These are phyloP conservation scores for Boletus bicolor DNA, from an alignment of 768 basidiomycete species.

Conservation along the genomic window DNA sequence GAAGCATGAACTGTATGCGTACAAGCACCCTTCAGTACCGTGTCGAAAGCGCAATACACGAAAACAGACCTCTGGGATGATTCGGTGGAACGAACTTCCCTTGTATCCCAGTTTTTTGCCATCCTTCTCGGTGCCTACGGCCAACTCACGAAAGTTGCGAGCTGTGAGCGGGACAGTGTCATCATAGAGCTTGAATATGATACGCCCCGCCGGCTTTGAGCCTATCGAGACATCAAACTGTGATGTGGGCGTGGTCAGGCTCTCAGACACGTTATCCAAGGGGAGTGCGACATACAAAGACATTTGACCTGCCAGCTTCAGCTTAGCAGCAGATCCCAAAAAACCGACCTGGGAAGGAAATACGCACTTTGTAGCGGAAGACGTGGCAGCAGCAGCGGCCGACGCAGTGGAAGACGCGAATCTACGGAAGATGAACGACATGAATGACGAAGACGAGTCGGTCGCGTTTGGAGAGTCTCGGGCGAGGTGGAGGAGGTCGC, in stretches of 20 bases:
- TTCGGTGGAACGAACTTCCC: slow-evolving; percentile 65
- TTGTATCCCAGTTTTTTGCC: slow-evolving; percentile 71
- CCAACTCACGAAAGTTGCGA: slow-evolving; percentile 78
- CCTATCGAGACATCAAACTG: slow-evolving; percentile 69
- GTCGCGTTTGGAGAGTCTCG: slow-evolving; percentile 10
- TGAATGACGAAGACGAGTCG: slow-evolving; percentile 26
- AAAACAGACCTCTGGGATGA: slow-evolving; percentile 57
- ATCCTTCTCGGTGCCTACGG: slow-evolving; percentile 41
- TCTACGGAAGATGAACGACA: slow-evolving; percentile 51
- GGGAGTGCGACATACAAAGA: slow-evolving; percentile 32
- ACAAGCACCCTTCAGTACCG: neutral
- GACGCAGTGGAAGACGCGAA: slow-evolving; percentile 49
- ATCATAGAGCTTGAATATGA: slow-evolving; percentile 83
- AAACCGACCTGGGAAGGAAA: neutral
- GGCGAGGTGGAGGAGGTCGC: slow-evolving; percentile 18
- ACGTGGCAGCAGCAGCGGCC: slow-evolving; percentile 13
- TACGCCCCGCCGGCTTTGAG: slow-evolving; percentile 57
- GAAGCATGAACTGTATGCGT: slow-evolving; percentile 68
- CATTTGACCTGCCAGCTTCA: slow-evolving; percentile 13
- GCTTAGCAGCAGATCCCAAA: neutral
- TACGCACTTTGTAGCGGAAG: slow-evolving; percentile 17
- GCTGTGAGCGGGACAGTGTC: slow-evolving; percentile 79
- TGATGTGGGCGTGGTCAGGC: neutral
- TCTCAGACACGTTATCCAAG: neutral
- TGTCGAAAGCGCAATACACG: neutral